Evolutionary conservation across 805 yeast species (phyloP), one percentile per base, ranked within the genome.

Genomic region (Kuraishia borneana): DNA sequence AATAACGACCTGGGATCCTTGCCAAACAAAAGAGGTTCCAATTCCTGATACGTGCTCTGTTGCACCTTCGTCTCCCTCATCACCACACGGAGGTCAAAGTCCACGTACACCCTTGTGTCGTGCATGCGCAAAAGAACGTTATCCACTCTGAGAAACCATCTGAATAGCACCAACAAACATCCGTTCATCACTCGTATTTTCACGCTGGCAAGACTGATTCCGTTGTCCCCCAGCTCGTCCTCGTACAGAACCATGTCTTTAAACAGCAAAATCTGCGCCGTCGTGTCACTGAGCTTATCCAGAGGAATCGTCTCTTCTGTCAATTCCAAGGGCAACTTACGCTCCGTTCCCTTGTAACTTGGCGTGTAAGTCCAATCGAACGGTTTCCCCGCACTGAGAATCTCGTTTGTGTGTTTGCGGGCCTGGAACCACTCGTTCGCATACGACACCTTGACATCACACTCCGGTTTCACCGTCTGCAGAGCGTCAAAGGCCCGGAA

Each of bases 291-390:
- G 26, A 92, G 63, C 49, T 77, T 75, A 10, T 75, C 73, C 14
- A 83, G 45, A 0, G 98, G 98, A 9, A 89, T 72, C 10, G 36
- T 33, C 2, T 45, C 46, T 5, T 54, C 58, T 13, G 17, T 55
- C 44, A 22, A 51, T 51, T 26, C 53, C 56, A 25, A 25, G 23
- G 42, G 44, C n/a, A 42, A 39, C 29, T 45, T 46, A 18, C 36
- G 32, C 12, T 38, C 33, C 0, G 77, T 66, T 0, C 97, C 98
- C 39, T 63, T 66, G 53, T 89, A 92, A 31, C 64, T 56, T 1
- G 95, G 76, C 0, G 95, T 72, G 52, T 92, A 92, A 0, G 98
- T 89, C 99, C 99, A 92, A 60, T 92, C 98, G 51, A 75, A 92
- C 2, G 95, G 92, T 45, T 81, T 80, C 33, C 79, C 73, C 23